Conservation (phyloP, 306 rosid genomes). For the Trifolium subterraneum region DNA sequence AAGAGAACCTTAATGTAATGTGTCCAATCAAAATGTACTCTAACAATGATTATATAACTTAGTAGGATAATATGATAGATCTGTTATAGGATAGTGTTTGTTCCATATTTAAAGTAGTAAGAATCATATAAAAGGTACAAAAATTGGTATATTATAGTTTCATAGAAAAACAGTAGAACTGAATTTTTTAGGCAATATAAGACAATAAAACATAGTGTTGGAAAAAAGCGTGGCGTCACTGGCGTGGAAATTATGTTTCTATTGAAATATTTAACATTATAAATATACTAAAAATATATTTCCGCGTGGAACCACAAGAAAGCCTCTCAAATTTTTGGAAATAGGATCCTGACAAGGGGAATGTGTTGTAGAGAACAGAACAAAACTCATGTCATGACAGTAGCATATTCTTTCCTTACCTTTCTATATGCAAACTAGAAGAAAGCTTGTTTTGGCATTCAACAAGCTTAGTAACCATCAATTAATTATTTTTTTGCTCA, state of each 20-base stretch:
- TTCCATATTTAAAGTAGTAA: too few species aligned
- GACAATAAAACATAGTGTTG: not conserved
- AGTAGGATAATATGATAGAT: too few species aligned
- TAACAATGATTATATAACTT: too few species aligned
- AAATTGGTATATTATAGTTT: not conserved
- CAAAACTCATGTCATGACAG: slow-evolving; percentile 37
- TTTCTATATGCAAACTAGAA: not conserved
- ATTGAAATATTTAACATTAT: not conserved
- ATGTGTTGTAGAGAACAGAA: slow-evolving; percentile 24
- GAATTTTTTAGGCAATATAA: not conserved
- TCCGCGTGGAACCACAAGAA: not conserved
- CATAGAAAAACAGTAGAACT: not conserved
- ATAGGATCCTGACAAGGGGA: slow-evolving; percentile 38
- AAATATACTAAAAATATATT: not conserved
- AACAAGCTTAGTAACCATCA: slow-evolving; percentile 41
- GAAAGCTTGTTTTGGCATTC: slow-evolving; percentile 32
- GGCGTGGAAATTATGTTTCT: not conserved
- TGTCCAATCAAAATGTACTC: too few species aligned
- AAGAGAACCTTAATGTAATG: too few species aligned
- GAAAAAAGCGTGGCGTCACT: not conserved
- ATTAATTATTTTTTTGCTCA: not conserved
- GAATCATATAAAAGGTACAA: not conserved
- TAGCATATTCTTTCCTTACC: not conserved
- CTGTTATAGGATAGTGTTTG: too few species aligned
- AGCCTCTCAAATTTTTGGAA: not conserved